Conservation (phyloP, 345 rosid species). For the Brassica napus region Da-Ae NC_063436.1:28818001-28818500, state of each 20-base stretch:
- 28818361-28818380: conserved; percentile 36
- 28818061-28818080: not conserved
- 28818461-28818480: conserved; percentile 39
- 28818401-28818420: conserved; percentile 29
- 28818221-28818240: not conserved
- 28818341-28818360: conserved; percentile 17
- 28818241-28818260: conserved; percentile 13
- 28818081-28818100: not conserved
- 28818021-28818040: conserved; percentile 26
- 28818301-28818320: too few relatives aligned
- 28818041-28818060: not conserved
- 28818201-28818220: not conserved
- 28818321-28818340: too few relatives aligned
- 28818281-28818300: not conserved
- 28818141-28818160: not conserved
- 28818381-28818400: conserved; percentile 30
- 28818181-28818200: not conserved
- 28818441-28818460: conserved; percentile 32
- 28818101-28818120: not conserved
- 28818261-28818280: not conserved
- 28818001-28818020: conserved; percentile 28
- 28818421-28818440: conserved; percentile 32
- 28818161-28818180: not conserved
- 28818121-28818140: not conserved
- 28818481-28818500: conserved; percentile 38